Base-by-base conservation (phyloP, 305 asterid genomes). In the Ajuga reptans region DNA sequence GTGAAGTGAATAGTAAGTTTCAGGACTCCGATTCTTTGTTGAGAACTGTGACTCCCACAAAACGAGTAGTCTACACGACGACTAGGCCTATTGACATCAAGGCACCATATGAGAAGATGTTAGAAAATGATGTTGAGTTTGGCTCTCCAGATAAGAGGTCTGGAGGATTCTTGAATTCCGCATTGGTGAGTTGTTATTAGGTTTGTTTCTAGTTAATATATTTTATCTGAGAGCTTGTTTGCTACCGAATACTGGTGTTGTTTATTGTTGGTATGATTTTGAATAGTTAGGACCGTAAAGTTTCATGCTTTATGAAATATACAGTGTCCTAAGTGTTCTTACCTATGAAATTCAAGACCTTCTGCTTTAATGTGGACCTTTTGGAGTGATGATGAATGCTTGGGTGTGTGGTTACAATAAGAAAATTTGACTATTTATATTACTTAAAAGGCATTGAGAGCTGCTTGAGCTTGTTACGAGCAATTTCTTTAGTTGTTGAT, bases 101-200 rank as follows among this genome's bases (percentile, higher is more conserved):
- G 80, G 79, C 97, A 1, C 99, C 98, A 1, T 94, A 94, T 68
- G 96, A 91, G 77, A 89, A 89, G 85, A 94, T 94, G 99, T 75
- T 91, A 12, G 98, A 91, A 78, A 89, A 94, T 80, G 85, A 84
- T 78, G 99, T 94, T 49, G 94, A 89, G 85, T 94, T 91, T 80
- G 97, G 99, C 46, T 94, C 97, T 31, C 99, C 97, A 0, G 97
- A 94, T 81, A 94, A 91, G 86, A 85, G 96, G 83, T 89, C 99
- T 45, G 99, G 99, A 24, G 98, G 98, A 39, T 86, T 94, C 85
- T 69, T 94, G 85, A 89, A 87, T 72, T 87, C 98, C 65, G 98
- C 97, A 42, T 72, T 91, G 98, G 99, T 91, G 84, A 87, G 96
- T 78, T 81, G 55, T 66, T 60, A 14, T 29, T 71, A 46, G 66